These are phyloP conservation scores for Aristolochia californica DNA, from an alignment of 164 flowering plant species.

Conservation along the genomic window DNA sequence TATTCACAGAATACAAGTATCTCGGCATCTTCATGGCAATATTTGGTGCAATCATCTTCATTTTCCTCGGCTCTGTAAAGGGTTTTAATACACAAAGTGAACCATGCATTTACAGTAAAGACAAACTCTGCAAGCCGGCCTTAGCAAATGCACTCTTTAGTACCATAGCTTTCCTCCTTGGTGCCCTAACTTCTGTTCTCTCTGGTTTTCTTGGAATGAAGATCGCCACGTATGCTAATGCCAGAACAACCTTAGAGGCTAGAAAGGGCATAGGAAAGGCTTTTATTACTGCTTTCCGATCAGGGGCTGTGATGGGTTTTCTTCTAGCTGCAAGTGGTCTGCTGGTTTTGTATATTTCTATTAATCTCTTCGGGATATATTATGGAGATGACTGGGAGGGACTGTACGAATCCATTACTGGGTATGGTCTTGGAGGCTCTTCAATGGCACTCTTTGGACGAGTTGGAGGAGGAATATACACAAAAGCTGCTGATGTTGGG, in stretches of 20 bases:
- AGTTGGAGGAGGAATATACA: constrained; percentile 15
- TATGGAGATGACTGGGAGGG: constrained; percentile 20
- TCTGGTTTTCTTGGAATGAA: constrained; percentile 19
- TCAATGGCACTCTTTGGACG: constrained; percentile 20
- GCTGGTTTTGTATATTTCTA: constrained; percentile 15
- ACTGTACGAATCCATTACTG: constrained; percentile 15
- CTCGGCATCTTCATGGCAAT: constrained; percentile 9
- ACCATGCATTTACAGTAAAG: constrained; percentile 11
- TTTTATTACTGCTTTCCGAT: constrained; percentile 13
- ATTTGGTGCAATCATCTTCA: constrained; percentile 11
- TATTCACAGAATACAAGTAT: constrained; percentile 14
- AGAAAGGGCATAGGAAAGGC: constrained; percentile 16
- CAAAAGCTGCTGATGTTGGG: constrained; percentile 18
- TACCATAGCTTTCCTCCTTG: constrained; percentile 13
- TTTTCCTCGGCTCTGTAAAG: constrained; percentile 15
- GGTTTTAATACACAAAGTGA: constrained; percentile 12
- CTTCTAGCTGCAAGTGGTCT: constrained; percentile 18
- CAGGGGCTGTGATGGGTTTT: constrained; percentile 20
- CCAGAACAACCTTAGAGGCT: constrained; percentile 15
- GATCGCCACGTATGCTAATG: constrained; percentile 16
- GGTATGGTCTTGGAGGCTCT: constrained; percentile 17
- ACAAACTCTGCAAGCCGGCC: constrained; percentile 12
- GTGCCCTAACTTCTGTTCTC: constrained; percentile 13
- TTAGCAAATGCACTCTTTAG: constrained; percentile 13
- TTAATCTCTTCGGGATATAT: constrained; percentile 11